Evolutionary conservation across 208 protist species (phyloP), one percentile per base, ranked within the genome.

Genomic region (Trypanosoma melophagium): DNA sequence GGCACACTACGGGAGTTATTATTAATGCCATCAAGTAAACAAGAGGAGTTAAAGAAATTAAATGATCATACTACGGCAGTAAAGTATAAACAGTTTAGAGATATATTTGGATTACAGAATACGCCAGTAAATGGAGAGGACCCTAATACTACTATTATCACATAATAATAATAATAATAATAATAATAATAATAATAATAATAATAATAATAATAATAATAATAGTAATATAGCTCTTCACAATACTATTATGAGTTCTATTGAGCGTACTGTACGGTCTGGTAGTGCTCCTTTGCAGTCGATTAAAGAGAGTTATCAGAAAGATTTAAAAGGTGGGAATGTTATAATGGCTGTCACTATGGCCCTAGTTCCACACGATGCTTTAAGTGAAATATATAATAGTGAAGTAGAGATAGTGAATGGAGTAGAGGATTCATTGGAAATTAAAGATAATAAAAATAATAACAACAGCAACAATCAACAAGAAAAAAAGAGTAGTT

Each of bases 291-390:
- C 45, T 19, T 14, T 63, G 7, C 42, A n/a, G 8, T 28, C 52
- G 4, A 19, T 63, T 7, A 10, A 38, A 9, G 12, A 63, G 0
- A 63, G 58, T n/a, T 63, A 63, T 41, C 31, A 41, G 21, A 28
- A 41, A 19, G 58, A 63, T 52, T 25, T 63, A 25, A 49, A 63
- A 40, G 58, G 58, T 24, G 58, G 58, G 2, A 52, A 38, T 35
- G 58, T 63, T 0, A 21, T 40, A 7, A 63, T 63, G 58, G 21
- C 42, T 0, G 10, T 52, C 12, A 63, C 58, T 12, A 52, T 38
- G 21, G 31, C 58, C 1, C 40, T 52, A 22, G 41, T 52, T 19
- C 42, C 58, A 16, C 19, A 22, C 1, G 9, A 55, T 55, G 22
- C 12, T 7, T 25, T 25, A 24, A 47, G 16, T 47, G 16, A n/a